Evolutionary conservation across 2,329 filamentous ascomycete species (phyloP), one percentile per base, ranked within the genome.

Genomic region (Clonostachys byssicola): DNA sequence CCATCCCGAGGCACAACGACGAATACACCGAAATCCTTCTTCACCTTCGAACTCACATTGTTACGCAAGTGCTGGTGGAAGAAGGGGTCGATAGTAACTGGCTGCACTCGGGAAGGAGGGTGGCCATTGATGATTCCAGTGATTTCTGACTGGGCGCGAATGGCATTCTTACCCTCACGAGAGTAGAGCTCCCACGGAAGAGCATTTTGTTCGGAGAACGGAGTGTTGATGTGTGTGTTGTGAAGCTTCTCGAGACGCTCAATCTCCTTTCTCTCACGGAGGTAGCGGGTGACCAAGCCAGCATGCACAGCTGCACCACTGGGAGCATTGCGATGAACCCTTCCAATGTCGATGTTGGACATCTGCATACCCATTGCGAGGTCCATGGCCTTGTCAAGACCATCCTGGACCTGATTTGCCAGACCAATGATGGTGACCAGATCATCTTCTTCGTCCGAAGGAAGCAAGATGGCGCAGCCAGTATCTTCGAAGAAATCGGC

Each of bases 401-500:
- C 94, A 53, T 75, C 75, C 51, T 88, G 77, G 47, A 97, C 82
- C 57, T 81, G 82, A 52, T 88, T 81, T 8, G 83, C 70, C 16
- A 87, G 90, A 4, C 94, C 94, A 53, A 95, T 83, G 52, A 99
- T 81, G 33, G 89, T 92, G 42, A 97, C 80, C 40, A 83, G 83
- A 58, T 96, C 89, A 42, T 89, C 88, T 48, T 94, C 88, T 46
- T 89, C 83, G 20, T 86, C 82, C 23, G 77, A 77, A 8, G 90
- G 92, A 42, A 97, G 70, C 48, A 97, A 80, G 50, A 97, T 86
- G 40, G 88, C 82, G 67, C 94, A 99, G 52, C 92, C 92, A 49
- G 94, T 97, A 60, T 96, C 83, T 42, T 85, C 79, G 54, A 96
- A 83, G 73, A 99, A 96, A 42, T 96, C 83, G 49, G 96, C 83